phyloP scores from a whole-genome alignment of 2,329 filamentous ascomycete species.

The Aspergillus quadricinctus region DNA sequence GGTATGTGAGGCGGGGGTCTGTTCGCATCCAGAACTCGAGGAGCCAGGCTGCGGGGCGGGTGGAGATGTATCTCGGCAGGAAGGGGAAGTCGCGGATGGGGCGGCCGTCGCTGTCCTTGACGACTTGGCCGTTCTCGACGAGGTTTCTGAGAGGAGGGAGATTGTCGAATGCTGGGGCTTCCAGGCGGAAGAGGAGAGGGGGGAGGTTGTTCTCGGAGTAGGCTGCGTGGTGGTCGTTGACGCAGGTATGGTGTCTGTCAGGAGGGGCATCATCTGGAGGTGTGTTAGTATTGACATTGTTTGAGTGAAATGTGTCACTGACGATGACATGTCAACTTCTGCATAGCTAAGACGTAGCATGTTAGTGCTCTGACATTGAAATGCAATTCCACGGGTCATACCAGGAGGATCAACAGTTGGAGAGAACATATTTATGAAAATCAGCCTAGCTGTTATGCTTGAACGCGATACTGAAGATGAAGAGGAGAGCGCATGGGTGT shows the following conservation, averaged over 20 bases:
- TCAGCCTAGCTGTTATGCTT: background rate
- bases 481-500: background rate
- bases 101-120: slow-evolving; percentile 8
- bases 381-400: background rate
- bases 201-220: slow-evolving; percentile 18
- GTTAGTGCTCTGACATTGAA: background rate
- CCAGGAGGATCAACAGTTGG: background rate
- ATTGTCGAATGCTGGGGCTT: slow-evolving; percentile 5
- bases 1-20: slow-evolving; percentile 23
- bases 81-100: slow-evolving; percentile 22
- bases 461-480: too few relatives aligned
- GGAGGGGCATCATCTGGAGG: slow-evolving; percentile 7
- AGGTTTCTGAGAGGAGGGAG: slow-evolving; percentile 5
- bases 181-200: slow-evolving; percentile 21
- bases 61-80: slow-evolving; percentile 26
- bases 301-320: background rate
- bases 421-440: background rate
- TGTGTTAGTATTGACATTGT: background rate
- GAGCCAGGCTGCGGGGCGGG: slow-evolving; percentile 22
- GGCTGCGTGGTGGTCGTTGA: slow-evolving; percentile 16
- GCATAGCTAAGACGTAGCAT: background rate
- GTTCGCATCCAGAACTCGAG: slow-evolving; percentile 29
- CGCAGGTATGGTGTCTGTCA: slow-evolving; percentile 18
- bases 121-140: slow-evolving; percentile 13
- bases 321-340: background rate